Evolutionary conservation across 306 rosid species (phyloP), one percentile per base, ranked within the genome.

Genomic region (Cotoneaster glaucophyllus): DNA sequence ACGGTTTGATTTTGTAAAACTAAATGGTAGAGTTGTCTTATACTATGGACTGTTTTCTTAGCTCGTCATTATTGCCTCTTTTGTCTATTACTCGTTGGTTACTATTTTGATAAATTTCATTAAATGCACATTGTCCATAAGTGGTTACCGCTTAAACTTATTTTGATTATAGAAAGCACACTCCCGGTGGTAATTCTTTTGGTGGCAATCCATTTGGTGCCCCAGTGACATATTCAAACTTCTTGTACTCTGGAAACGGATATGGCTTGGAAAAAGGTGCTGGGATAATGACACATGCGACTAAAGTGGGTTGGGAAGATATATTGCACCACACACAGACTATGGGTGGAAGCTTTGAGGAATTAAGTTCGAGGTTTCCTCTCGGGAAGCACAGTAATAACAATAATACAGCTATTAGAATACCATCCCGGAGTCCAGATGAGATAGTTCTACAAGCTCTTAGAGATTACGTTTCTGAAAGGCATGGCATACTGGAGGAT

Each of bases 391-490:
- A 72, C 86, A 83, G 85, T 83, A 83, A 74, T 73, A 81, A 84
- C 86, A 86, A 79, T 64, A 88, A 79, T 86, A 70, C 84, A 73
- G 81, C 85, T 82, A 57, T 76, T 87, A 84, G 75, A 82, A 57
- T 82, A 79, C 85, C 88, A 63, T 81, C 89, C 64, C 81, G 57
- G 45, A 84, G 79, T 89, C 82, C 91, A 73, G 86, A 83, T 81
- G 97, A 88, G 70, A 67, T 88, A 24, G 75, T 96, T 85, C 84
- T 96, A 88, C 91, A 86, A 89, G 97, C 98, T 71, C 98, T 96
- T 80, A 92, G 87, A 79, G 97, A 92, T 70, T 96, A 89, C 74
- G 81, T 96, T 77, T 87, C 93, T 69, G 96, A 90, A 81, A 85
- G 87, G 85, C 92, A 79, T 73, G 99, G 99, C 62, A 90, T 88